phyloP scores from a whole-genome alignment of 805 yeast genomes.

The Nakazawaea holstii region DNA sequence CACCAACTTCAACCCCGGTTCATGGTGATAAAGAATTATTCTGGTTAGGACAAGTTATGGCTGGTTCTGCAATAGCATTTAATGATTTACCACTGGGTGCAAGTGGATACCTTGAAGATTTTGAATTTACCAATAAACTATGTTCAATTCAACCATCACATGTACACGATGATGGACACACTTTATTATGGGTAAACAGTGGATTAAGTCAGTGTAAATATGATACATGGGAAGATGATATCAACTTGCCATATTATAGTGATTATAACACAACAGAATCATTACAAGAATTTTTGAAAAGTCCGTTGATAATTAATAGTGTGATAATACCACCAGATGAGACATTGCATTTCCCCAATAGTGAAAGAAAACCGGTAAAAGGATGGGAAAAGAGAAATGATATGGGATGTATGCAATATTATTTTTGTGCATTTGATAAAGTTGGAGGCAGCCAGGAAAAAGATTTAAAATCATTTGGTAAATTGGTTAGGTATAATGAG shows the following conservation, averaged over 20 bases:
- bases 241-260: conserved; percentile 28
- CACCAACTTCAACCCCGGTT: conserved; percentile 42
- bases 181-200: conserved; percentile 66
- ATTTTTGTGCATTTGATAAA: conserved; percentile 6
- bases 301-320: conserved; percentile 32
- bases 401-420: conserved; percentile 10
- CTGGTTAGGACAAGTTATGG: conserved; percentile 61
- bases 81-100: conserved; percentile 51
- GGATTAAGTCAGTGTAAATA: conserved; percentile 59
- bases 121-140: background rate
- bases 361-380: conserved; percentile 39
- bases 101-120: conserved; percentile 33
- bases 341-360: conserved; percentile 29
- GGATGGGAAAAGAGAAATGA: conserved; percentile 36
- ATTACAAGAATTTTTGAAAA: conserved; percentile 28
- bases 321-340: conserved; percentile 49
- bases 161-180: conserved; percentile 39
- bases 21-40: conserved; percentile 81
- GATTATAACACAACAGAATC: conserved; percentile 22
- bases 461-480: conserved; percentile 1
- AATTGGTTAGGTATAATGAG: conserved; percentile 1
- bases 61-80: conserved; percentile 48
- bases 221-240: conserved; percentile 28
- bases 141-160: conserved; percentile 54
- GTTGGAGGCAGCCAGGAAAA: background rate